Conservation (phyloP, 306 rosid genomes). For the Prunus salicina region DNA sequence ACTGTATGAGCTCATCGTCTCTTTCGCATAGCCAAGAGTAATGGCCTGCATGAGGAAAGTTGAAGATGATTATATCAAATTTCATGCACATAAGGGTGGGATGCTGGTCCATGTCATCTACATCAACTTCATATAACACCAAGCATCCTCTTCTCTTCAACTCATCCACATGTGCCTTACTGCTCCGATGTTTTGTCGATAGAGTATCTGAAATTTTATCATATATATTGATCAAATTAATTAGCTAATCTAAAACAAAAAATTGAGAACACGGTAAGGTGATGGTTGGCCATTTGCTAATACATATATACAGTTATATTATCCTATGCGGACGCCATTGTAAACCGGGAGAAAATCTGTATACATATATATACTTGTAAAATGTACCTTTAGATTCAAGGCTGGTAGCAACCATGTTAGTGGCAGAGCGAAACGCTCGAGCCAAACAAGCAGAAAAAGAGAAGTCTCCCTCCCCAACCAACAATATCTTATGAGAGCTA, state of each 20-base stretch:
- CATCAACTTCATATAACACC: constrained; percentile 22
- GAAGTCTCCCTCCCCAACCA: constrained; percentile 35
- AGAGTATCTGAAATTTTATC: neutral
- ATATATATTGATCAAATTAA: no score
- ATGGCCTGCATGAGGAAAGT: constrained; percentile 38
- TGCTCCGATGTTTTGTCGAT: neutral
- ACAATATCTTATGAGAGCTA: constrained; percentile 23
- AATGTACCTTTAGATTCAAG: constrained; percentile 15
- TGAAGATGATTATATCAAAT: constrained; percentile 25
- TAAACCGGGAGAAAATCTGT: no score
- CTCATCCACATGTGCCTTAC: constrained; percentile 2
- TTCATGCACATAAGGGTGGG: neutral
- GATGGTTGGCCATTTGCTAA: no score
- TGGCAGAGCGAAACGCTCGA: constrained; percentile 15
- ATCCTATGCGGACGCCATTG: no score
- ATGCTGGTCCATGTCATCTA: constrained; percentile 14
- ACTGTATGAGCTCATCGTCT: constrained; percentile 7
- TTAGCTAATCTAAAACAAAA: neutral
- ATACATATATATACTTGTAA: neutral
- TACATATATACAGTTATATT: no score
- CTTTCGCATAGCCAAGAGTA: constrained; percentile 8
- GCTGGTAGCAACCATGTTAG: constrained; percentile 31
- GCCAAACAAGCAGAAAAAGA: constrained; percentile 36
- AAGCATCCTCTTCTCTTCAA: constrained; percentile 13
- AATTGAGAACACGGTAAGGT: neutral